Evolutionary conservation across 179 eudicot species (phyloP).

Genomic region (Silene vulgaris): DNA sequence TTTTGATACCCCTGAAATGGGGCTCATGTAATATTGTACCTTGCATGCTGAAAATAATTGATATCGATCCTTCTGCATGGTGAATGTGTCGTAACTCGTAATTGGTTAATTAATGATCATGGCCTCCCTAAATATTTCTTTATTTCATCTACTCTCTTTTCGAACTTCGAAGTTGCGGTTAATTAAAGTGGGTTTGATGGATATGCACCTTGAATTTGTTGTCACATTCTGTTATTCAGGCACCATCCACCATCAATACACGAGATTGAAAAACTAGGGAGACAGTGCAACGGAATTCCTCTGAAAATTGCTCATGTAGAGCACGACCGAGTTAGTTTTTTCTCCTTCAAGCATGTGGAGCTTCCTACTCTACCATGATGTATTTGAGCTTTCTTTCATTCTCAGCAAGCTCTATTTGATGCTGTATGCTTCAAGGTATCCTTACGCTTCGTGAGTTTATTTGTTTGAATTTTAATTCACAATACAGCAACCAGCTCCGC

Average conservation of each 20-base stretch:
- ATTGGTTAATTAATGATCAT: background rate
- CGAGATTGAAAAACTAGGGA: slow-evolving; percentile 58
- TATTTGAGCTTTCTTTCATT: background rate
- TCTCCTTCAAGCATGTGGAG: slow-evolving; percentile 57
- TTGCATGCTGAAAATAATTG: background rate
- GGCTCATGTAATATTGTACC: background rate
- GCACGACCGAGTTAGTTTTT: slow-evolving; percentile 77
- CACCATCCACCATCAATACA: slow-evolving; percentile 54
- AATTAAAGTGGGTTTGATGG: background rate
- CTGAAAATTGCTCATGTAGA: slow-evolving; percentile 62
- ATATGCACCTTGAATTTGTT: background rate
- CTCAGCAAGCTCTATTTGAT: background rate
- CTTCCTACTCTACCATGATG: slow-evolving; percentile 67
- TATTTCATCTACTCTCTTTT: too few species aligned
- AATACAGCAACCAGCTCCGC: too few species aligned
- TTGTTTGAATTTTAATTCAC: background rate
- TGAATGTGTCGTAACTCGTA: background rate
- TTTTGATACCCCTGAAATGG: too few species aligned
- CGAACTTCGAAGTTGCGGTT: too few species aligned
- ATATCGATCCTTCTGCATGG: background rate
- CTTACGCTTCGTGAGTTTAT: background rate
- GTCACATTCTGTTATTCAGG: slow-evolving; percentile 30
- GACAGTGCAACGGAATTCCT: slow-evolving; percentile 45
- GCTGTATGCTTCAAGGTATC: slow-evolving; percentile 10
- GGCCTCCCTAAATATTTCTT: background rate